Evolutionary conservation across 1,284 basidiomycete genomes (phyloP), one percentile per base, ranked within the genome.

Genomic region (Stygiomarasmius scandens): DNA sequence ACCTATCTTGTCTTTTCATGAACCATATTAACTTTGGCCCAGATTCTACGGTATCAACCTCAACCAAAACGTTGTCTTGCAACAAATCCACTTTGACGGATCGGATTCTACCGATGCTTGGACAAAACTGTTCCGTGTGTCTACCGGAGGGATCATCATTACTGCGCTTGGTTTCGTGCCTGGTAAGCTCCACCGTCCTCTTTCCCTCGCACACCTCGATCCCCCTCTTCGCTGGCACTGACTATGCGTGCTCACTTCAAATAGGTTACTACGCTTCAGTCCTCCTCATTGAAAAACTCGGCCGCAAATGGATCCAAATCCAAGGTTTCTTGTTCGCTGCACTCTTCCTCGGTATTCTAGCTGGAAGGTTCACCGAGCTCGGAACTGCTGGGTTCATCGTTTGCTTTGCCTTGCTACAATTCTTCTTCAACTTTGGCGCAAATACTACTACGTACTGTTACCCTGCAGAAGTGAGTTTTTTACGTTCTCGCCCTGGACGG

Each of bases 31-130:
- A n/a, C 22, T 44, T 32, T 23, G n/a, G 44, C 57, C 11, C 54
- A 81, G 77, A 2, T 84, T 84, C 67, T 84, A 86, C 66, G 85
- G 85, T n/a, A 85, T 87, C 71, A 86, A 86, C 70, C 72, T 87
- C 52, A 87, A 87, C 73, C 78, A 83, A 61, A 82, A 80, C 63
- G 81, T 84, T 61, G 84, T 85, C 6, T 73, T 85, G 20, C 68
- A 79, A 61, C 71, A 79, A 61, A 84, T 85, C 19, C 81, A 81
- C 14, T 84, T 77, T 58, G 83, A 70, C 53, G 83, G 83, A 22
- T 71, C 52, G 55, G 66, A 66, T 9, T 81, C 80, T 8, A 75
- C 78, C 5, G 11, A 12, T 9, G 67, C 79, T 44, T 85, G 82
- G 82, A 71, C 79, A 58, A 73, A 76, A 46, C 73, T 85, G 2